Conservation (phyloP, 1,284 basidiomycete genomes). For the Bondarzewia mesenterica region DNA sequence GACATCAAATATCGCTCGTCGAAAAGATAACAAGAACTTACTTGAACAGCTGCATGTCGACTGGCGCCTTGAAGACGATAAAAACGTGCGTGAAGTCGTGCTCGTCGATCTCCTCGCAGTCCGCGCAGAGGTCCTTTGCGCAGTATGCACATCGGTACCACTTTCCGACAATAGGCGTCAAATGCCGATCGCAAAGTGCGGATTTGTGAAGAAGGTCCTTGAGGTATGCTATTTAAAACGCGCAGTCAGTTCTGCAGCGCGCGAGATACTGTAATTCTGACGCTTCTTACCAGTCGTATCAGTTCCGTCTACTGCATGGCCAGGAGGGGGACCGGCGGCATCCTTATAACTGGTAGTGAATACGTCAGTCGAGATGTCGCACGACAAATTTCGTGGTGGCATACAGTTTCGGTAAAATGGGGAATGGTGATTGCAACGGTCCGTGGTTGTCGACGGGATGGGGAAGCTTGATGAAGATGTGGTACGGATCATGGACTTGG, state of each 20-base stretch:
- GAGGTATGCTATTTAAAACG: constrained; percentile 53
- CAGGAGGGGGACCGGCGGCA: constrained; percentile 50
- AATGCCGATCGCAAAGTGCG: constrained; percentile 71
- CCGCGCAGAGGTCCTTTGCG: constrained; percentile 71
- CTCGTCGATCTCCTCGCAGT: constrained; percentile 70
- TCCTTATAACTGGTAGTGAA: constrained; percentile 47
- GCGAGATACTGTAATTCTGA: not conserved
- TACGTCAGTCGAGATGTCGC: not conserved
- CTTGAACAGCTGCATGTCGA: constrained; percentile 56
- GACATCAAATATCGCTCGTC: constrained; percentile 5
- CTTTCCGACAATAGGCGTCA: constrained; percentile 64
- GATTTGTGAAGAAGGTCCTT: constrained; percentile 53
- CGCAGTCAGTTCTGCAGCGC: not conserved
- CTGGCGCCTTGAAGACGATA: constrained; percentile 74
- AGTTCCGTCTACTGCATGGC: constrained; percentile 27
- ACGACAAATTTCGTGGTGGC: constrained; percentile 13
- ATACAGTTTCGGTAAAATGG: constrained; percentile 67
- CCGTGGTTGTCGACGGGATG: constrained; percentile 54
- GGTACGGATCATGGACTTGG: constrained; percentile 70
- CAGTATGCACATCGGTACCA: constrained; percentile 91
- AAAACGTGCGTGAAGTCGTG: constrained; percentile 80
- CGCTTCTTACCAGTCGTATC: constrained; percentile 51
- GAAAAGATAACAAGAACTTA: constrained; percentile 20
- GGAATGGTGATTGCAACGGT: constrained; percentile 49
- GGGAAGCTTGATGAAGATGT: constrained; percentile 81